Conservation (phyloP, 129 eudicot genomes). For the Artemisia tridentata region DNA sequence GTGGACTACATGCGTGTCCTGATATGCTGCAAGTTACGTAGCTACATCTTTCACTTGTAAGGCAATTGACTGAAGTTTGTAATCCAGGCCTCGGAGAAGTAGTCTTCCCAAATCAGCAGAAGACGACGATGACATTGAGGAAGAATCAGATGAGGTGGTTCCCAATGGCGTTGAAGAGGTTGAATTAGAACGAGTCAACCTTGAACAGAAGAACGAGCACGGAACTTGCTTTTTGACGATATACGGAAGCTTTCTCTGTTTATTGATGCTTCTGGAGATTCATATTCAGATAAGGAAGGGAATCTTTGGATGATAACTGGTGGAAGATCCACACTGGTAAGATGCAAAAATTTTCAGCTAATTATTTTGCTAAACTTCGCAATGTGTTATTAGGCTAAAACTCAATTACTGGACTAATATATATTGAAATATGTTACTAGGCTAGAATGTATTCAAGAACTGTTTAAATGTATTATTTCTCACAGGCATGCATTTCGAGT, state of each 20-base stretch:
- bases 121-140: slow-evolving; percentile 92
- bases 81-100: slow-evolving; percentile 83
- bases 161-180: slow-evolving; percentile 99
- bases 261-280: slow-evolving; percentile 52
- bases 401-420: too few species aligned
- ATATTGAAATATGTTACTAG: too few species aligned
- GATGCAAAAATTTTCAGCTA: slow-evolving; percentile 22
- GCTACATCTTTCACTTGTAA: background rate
- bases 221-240: slow-evolving; percentile 78
- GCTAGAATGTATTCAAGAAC: too few species aligned
- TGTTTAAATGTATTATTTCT: too few species aligned
- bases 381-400: too few species aligned
- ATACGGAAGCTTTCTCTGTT: slow-evolving; percentile 63
- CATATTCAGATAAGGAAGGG: slow-evolving; percentile 51
- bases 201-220: slow-evolving; percentile 80
- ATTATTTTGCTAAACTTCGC: background rate
- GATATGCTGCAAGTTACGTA: background rate
- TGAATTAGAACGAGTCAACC: slow-evolving; percentile 75
- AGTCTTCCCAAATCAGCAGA: slow-evolving; percentile 84
- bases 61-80: slow-evolving; percentile 14
- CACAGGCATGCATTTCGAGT: too few species aligned
- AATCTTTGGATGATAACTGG: slow-evolving; percentile 72
- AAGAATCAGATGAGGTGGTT: slow-evolving; percentile 99
- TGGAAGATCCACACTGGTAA: slow-evolving; percentile 74
- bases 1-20: background rate